Conservation (phyloP, 371 early-diverging fungal genomes). For the Phascolomyces articulosus region DNA sequence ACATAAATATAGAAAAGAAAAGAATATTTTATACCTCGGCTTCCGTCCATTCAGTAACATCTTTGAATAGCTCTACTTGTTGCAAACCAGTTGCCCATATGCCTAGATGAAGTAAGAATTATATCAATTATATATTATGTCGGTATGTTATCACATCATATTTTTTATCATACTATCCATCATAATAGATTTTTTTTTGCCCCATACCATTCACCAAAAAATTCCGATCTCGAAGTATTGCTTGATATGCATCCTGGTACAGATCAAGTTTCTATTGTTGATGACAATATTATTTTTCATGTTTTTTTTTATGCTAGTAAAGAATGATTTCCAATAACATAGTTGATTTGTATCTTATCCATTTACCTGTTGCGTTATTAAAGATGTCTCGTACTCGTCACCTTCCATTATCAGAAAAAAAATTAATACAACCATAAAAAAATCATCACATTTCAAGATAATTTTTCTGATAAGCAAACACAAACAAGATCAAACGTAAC, state of each 20-base stretch:
- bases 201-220: slow-evolving; percentile 29
- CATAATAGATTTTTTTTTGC: too few relatives aligned
- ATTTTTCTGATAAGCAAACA: too few relatives aligned
- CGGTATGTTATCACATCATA: too few relatives aligned
- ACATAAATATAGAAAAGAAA: background rate
- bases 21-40: background rate
- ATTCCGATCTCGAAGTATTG: slow-evolving; percentile 25
- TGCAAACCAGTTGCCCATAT: slow-evolving; percentile 10
- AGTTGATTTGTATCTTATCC: background rate
- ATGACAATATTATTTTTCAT: too few relatives aligned
- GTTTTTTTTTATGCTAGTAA: background rate
- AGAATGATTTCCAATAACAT: background rate
- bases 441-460: too few relatives aligned
- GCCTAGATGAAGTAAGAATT: background rate
- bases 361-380: slow-evolving; percentile 40
- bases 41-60: background rate
- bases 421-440: too few relatives aligned
- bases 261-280: slow-evolving; percentile 22
- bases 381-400: slow-evolving; percentile 45
- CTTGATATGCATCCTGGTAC: slow-evolving; percentile 32
- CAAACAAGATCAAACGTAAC: too few relatives aligned
- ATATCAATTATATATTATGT: too few relatives aligned
- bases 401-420: slow-evolving; percentile 19
- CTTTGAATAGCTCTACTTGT: background rate
- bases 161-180: too few relatives aligned